These are phyloP conservation scores for Lactarius trivialis DNA, from an alignment of 768 basidiomycete species.

Conservation along the genomic window DNA sequence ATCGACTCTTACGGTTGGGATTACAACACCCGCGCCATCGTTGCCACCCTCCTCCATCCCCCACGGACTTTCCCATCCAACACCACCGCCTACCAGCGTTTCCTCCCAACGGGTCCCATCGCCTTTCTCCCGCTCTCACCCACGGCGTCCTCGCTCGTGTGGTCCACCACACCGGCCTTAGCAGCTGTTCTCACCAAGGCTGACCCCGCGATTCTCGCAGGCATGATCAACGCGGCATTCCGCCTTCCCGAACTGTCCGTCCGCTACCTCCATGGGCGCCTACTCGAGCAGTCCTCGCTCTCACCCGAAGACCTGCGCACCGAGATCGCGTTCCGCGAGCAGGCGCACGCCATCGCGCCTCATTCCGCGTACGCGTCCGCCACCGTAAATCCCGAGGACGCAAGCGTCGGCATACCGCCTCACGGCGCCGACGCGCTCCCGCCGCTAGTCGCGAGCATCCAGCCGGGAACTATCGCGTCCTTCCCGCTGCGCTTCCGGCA, in stretches of 20 bases:
- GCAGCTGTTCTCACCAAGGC: slow-evolving; percentile 65
- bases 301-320: slow-evolving; percentile 44
- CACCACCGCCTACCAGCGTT: slow-evolving; percentile 86
- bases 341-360: slow-evolving; percentile 56
- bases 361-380: slow-evolving; percentile 58
- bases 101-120: slow-evolving; percentile 91
- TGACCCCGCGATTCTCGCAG: slow-evolving; percentile 54
- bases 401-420: slow-evolving; percentile 48
- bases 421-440: slow-evolving; percentile 59
- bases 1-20: slow-evolving; percentile 89
- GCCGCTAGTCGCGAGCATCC: slow-evolving; percentile 65
- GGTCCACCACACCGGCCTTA: slow-evolving; percentile 79
- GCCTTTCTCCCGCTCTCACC: slow-evolving; percentile 87
- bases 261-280: slow-evolving; percentile 53
- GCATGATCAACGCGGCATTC: slow-evolving; percentile 89
- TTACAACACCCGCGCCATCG: slow-evolving; percentile 84
- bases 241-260: slow-evolving; percentile 72
- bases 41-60: slow-evolving; percentile 77
- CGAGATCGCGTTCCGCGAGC: slow-evolving; percentile 70
- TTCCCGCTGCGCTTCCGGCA: slow-evolving; percentile 89
- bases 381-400: slow-evolving; percentile 26
- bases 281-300: slow-evolving; percentile 52
- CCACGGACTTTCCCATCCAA: slow-evolving; percentile 58
- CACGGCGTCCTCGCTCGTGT: slow-evolving; percentile 81
- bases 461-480: slow-evolving; percentile 69